Evolutionary conservation across 192 early-diverging fungal genomes (phyloP).

Genomic region (Gorgonomyces haynaldii): DNA sequence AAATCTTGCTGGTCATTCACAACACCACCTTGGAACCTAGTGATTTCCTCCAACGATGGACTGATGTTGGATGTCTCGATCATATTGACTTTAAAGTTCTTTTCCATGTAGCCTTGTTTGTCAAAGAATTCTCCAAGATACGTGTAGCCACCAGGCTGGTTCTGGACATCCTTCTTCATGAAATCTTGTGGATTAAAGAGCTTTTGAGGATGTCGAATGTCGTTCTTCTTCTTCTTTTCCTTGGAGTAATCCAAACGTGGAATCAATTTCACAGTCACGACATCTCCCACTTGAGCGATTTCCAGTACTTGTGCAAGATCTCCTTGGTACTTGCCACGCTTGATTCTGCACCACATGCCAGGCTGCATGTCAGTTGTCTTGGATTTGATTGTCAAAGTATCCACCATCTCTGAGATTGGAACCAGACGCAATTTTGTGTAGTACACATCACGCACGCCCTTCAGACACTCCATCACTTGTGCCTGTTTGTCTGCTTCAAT

Average conservation of each 20-base stretch:
- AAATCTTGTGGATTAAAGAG: slow-evolving; percentile 59
- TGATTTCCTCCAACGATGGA: slow-evolving; percentile 88
- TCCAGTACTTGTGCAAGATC: slow-evolving; percentile 78
- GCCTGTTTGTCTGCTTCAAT: slow-evolving; percentile 73
- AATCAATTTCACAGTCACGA: slow-evolving; percentile 22
- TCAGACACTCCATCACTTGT: slow-evolving; percentile 50
- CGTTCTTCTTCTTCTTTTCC: slow-evolving; percentile 48
- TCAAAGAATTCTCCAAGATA: slow-evolving; percentile 30
- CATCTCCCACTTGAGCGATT: slow-evolving; percentile 20
- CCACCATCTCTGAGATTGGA: slow-evolving; percentile 83
- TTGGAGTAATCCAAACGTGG: slow-evolving; percentile 27
- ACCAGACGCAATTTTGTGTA: slow-evolving; percentile 60
- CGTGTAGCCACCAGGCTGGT: slow-evolving; percentile 13
- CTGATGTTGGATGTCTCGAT: slow-evolving; percentile 55
- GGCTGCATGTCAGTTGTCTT: slow-evolving; percentile 48
- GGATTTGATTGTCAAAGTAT: slow-evolving; percentile 65
- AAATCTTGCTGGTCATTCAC: slow-evolving; percentile 45
- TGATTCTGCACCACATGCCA: slow-evolving; percentile 78
- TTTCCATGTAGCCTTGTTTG: slow-evolving; percentile 73
- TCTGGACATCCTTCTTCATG: slow-evolving; percentile 12
- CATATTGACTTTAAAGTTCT: slow-evolving; percentile 44
- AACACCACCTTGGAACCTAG: slow-evolving; percentile 62
- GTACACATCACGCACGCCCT: slow-evolving; percentile 68
- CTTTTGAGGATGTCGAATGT: slow-evolving; percentile 55
- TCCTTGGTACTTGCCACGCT: slow-evolving; percentile 83